Percentiles rank a stretch among this genome's conserved stretches.
Evolutionary conservation across 1,139 yeast species (phyloP).

Genomic region (Spencermartinsiella ligniputridi): DNA sequence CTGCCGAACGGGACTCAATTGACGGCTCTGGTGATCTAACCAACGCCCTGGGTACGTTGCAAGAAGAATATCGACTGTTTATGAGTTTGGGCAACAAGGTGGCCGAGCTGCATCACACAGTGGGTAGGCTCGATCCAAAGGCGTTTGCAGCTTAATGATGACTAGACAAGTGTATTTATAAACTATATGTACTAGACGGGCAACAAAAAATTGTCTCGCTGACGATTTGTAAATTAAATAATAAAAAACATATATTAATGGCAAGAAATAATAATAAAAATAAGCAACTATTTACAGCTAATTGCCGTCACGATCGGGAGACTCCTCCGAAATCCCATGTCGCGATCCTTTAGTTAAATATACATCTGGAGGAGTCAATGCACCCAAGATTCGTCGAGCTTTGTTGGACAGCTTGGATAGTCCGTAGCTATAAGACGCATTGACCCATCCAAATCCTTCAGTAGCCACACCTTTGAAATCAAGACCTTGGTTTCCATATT

Average conservation of each 20-base stretch:
- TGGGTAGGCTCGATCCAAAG: slow-evolving; percentile 22
- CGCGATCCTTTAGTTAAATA: slow-evolving; percentile 41
- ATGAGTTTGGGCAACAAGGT: slow-evolving; percentile 88
- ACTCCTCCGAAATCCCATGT: background rate
- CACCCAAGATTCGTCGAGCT: slow-evolving; percentile 74
- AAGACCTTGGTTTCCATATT: slow-evolving; percentile 94
- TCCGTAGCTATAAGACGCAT: slow-evolving; percentile 78
- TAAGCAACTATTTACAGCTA: no score
- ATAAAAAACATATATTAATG: background rate
- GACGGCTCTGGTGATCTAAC: slow-evolving; percentile 40
- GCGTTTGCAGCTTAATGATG: no score
- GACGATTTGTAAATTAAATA: no score
- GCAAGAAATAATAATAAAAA: no score
- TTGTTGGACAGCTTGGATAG: slow-evolving; percentile 62
- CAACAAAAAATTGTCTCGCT: no score
- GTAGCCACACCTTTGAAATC: slow-evolving; percentile 91
- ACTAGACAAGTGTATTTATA: no score
- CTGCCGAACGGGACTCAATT: slow-evolving; percentile 56
- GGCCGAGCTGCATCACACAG: slow-evolving; percentile 82
- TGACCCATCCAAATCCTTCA: slow-evolving; percentile 96
- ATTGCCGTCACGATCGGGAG: background rate
- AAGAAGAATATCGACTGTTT: slow-evolving; percentile 77
- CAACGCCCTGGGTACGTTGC: slow-evolving; percentile 59
- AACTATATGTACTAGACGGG: no score
- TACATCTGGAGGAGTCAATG: slow-evolving; percentile 73